Percentiles rank a stretch among this genome's conserved stretches.
These are phyloP conservation scores for Papiliotrema nemorosa DNA, from an alignment of 1,284 basidiomycete species.

Conservation along the genomic window DNA sequence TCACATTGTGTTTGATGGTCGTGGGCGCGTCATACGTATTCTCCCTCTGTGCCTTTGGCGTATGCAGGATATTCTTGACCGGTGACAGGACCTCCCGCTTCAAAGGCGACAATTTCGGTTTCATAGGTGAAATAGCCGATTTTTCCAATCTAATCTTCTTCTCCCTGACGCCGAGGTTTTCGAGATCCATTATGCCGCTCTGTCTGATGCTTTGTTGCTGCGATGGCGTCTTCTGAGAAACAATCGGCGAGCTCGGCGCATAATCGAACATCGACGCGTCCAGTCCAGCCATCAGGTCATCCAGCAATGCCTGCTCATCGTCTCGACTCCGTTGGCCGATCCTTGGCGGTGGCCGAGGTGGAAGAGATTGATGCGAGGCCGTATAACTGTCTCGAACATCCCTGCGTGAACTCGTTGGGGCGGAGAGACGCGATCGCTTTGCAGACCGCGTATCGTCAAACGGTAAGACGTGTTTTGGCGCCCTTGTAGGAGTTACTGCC, in stretches of 20 bases:
- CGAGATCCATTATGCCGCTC: neutral
- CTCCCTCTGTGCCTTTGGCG: neutral
- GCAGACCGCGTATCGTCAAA: neutral
- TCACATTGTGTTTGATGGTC: neutral
- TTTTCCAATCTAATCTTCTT: neutral
- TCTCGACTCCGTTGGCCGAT: conserved; percentile 3
- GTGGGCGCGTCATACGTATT: neutral
- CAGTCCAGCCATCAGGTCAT: conserved; percentile 41
- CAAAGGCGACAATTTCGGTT: neutral
- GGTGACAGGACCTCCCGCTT: neutral
- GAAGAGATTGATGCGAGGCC: no score
- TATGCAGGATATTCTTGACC: neutral
- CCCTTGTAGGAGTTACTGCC: neutral
- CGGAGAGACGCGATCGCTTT: conserved; percentile 1
- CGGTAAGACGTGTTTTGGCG: neutral
- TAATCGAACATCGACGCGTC: conserved; percentile 42
- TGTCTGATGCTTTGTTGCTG: neutral
- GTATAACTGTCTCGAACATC: neutral
- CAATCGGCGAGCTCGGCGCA: conserved; percentile 16
- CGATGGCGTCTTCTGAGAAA: neutral
- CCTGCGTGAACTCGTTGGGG: neutral
- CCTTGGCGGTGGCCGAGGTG: no score
- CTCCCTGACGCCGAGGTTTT: neutral
- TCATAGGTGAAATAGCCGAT: neutral
- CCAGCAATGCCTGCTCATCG: conserved; percentile 45